A percentile compares a stretch with the other conserved stretches of the same genome.
Evolutionary conservation across 2,329 filamentous ascomycete species (phyloP).

Genomic region (Talaromyces sp.): DNA sequence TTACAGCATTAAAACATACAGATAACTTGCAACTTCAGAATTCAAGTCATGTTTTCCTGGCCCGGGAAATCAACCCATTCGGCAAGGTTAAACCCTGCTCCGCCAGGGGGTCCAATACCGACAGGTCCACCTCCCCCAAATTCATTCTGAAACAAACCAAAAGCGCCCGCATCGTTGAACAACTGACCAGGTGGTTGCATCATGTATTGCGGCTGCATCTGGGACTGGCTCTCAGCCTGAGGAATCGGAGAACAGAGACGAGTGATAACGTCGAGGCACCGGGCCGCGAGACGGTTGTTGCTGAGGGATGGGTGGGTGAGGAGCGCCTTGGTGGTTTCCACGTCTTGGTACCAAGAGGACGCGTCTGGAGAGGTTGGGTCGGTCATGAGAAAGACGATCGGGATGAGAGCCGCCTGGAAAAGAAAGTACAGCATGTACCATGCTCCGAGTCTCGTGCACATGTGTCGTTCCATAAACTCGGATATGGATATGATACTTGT

Average conservation of each 20-base stretch:
- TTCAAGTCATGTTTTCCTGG: constrained; percentile 11
- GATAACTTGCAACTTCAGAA: neutral
- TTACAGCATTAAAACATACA: neutral
- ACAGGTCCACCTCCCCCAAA: constrained; percentile 2
- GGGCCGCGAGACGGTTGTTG: constrained; percentile 35
- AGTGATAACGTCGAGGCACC: constrained; percentile 37
- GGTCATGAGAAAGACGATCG: constrained; percentile 40
- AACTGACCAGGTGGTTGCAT: constrained; percentile 36
- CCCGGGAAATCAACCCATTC: constrained; percentile 36
- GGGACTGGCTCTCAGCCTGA: constrained; percentile 13
- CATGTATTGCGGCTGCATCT: constrained; percentile 20
- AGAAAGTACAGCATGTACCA: constrained; percentile 45
- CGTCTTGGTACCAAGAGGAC: constrained; percentile 33
- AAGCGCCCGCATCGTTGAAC: constrained; percentile 28
- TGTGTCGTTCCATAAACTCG: constrained; percentile 36
- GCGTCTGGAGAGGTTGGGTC: constrained; percentile 34
- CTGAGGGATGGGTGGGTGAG: constrained; percentile 34
- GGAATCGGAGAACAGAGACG: constrained; percentile 31
- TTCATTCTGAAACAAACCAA: constrained; percentile 31
- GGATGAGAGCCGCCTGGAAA: constrained; percentile 43
- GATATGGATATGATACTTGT: constrained; percentile 39
- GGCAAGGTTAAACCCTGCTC: constrained; percentile 33
- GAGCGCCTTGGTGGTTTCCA: constrained; percentile 38
- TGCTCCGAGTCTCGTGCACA: constrained; percentile 37
- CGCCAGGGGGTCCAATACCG: constrained; percentile 20